Evolutionary conservation across 1,284 basidiomycete genomes (phyloP).

Genomic region (Melanopsichium pennsylvanicum): DNA sequence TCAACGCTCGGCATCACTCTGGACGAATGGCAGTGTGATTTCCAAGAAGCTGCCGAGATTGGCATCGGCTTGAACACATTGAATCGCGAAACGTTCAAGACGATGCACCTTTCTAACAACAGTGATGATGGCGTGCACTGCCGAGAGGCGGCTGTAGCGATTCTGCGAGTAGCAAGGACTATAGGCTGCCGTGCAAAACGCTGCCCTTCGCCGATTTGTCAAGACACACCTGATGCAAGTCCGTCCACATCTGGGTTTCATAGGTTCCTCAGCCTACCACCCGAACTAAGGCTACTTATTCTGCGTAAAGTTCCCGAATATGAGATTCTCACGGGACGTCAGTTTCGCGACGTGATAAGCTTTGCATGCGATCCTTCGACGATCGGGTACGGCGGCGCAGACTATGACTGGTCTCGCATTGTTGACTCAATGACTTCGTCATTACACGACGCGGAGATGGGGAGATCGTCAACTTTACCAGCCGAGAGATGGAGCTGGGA

Average conservation of each 20-base stretch:
- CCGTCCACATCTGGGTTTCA: slow-evolving; percentile 7
- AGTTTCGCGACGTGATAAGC: slow-evolving; percentile 34
- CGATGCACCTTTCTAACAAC: not conserved
- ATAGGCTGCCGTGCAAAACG: slow-evolving; percentile 13
- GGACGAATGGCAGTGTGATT: slow-evolving; percentile 28
- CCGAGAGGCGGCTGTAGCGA: slow-evolving; percentile 2
- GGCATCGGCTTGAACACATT: not conserved
- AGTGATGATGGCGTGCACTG: not conserved
- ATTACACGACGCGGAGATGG: not conserved
- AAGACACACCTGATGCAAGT: not conserved
- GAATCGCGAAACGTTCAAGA: not conserved
- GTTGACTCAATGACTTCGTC: not conserved
- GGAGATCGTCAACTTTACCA: slow-evolving; percentile 3
- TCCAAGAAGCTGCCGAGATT: slow-evolving; percentile 15
- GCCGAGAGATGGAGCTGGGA: slow-evolving; percentile 24
- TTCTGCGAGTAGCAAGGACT: slow-evolving; percentile 17
- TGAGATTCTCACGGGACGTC: slow-evolving; percentile 2
- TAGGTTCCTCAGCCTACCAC: slow-evolving; percentile 27
- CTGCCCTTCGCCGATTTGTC: no score
- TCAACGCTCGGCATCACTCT: slow-evolving; percentile 2
- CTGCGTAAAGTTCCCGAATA: slow-evolving; percentile 21
- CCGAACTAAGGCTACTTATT: slow-evolving; percentile 28
- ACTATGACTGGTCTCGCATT: slow-evolving; percentile 17
- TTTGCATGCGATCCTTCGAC: slow-evolving; percentile 36
- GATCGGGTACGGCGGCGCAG: slow-evolving; percentile 21